Percentiles rank a stretch among this genome's conserved stretches.
phyloP scores from a whole-genome alignment of 2,329 filamentous ascomycete species.

The Cytospora chrysosperma region DNA sequence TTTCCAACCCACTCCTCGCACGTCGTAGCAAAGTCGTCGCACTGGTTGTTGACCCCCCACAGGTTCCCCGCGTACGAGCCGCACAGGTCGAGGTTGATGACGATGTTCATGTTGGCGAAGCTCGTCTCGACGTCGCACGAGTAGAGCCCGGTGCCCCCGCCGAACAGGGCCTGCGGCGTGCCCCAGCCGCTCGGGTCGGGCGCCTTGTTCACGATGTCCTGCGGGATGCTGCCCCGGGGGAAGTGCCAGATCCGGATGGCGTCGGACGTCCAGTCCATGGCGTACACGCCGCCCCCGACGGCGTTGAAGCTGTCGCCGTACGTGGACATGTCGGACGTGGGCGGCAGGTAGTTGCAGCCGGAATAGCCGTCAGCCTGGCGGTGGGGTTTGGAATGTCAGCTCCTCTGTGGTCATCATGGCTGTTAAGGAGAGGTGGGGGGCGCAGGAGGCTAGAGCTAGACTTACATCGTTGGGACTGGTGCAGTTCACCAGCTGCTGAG shows the following conservation, averaged over 20 bases:
- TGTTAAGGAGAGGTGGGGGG: background rate
- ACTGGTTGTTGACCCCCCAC: conserved; percentile 42
- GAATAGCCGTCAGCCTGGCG: conserved; percentile 22
- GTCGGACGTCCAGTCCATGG: conserved; percentile 66
- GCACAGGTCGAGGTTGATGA: conserved; percentile 76
- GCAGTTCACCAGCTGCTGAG: conserved; percentile 36
- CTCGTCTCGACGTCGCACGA: conserved; percentile 63
- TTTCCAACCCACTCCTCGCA: conserved; percentile 48
- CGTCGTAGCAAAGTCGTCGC: conserved; percentile 41
- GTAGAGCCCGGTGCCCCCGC: conserved; percentile 39
- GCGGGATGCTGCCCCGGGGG: conserved; percentile 61
- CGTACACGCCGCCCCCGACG: conserved; percentile 66
- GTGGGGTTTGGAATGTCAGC: background rate
- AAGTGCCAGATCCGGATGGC: conserved; percentile 79
- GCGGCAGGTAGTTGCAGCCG: conserved; percentile 46
- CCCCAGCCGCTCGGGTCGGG: conserved; percentile 70
- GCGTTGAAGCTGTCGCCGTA: conserved; percentile 68
- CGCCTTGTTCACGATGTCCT: conserved; percentile 55
- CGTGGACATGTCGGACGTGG: conserved; percentile 41
- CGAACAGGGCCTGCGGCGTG: conserved; percentile 67
- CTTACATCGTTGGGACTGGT: conserved; percentile 33
- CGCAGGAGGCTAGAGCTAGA: background rate
- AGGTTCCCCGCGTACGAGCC: conserved; percentile 66
- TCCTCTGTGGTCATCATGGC: background rate
- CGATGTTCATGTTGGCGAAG: conserved; percentile 69